Percentiles rank a stretch among this genome's conserved stretches.
These are phyloP conservation scores for Trichoderma hamatum DNA, from an alignment of 2,329 filamentous ascomycete genomes.

Conservation along the genomic window DNA sequence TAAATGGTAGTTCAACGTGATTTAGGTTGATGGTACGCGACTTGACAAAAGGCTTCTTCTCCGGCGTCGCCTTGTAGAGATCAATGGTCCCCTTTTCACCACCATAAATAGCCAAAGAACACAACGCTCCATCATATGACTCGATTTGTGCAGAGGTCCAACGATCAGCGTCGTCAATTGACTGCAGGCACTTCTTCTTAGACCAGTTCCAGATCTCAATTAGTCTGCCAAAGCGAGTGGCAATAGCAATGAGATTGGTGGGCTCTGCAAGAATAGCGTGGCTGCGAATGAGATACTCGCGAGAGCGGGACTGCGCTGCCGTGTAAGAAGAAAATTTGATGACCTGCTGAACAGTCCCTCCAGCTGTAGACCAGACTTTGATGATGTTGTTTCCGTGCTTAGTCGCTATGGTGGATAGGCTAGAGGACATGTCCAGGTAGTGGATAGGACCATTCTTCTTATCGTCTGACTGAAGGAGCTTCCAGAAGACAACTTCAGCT, in stretches of 20 bases:
- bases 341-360: slow-evolving; percentile 69
- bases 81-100: slow-evolving; percentile 40
- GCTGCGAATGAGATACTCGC: slow-evolving; percentile 49
- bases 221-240: slow-evolving; percentile 45
- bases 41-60: slow-evolving; percentile 45
- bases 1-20: slow-evolving; percentile 41
- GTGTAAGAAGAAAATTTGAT: slow-evolving; percentile 47
- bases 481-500: slow-evolving; percentile 31
- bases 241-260: slow-evolving; percentile 43
- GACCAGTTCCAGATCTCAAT: slow-evolving; percentile 48
- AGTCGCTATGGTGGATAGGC: slow-evolving; percentile 41
- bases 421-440: slow-evolving; percentile 43
- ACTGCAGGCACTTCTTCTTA: slow-evolving; percentile 45
- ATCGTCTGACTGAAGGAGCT: slow-evolving; percentile 33
- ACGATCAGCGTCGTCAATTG: slow-evolving; percentile 43
- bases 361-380: slow-evolving; percentile 85
- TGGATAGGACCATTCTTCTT: slow-evolving; percentile 41
- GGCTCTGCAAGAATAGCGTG: slow-evolving; percentile 47
- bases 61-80: slow-evolving; percentile 38
- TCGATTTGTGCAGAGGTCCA: slow-evolving; percentile 45
- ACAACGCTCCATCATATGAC: slow-evolving; percentile 40
- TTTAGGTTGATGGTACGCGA: slow-evolving; percentile 42
- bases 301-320: slow-evolving; percentile 43
- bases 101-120: slow-evolving; percentile 42
- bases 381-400: slow-evolving; percentile 68